These are phyloP conservation scores for Pleurotus cornucopiae DNA, from an alignment of 768 basidiomycete genomes.

Conservation along the genomic window DNA sequence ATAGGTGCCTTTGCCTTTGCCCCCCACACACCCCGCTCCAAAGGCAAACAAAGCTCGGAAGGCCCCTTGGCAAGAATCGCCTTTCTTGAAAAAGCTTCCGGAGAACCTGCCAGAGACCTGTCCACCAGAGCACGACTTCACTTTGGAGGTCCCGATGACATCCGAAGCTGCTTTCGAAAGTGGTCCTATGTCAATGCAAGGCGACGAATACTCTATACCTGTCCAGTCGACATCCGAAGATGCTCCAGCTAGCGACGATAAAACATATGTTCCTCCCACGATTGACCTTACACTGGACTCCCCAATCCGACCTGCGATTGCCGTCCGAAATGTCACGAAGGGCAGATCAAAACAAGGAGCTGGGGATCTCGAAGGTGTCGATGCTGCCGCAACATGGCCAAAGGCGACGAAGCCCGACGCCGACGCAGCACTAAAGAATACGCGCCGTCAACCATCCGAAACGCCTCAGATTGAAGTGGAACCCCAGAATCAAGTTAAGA, in stretches of 20 bases:
- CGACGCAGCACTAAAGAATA: too few species aligned
- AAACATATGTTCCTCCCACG: constrained; percentile 20
- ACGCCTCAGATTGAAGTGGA: too few species aligned
- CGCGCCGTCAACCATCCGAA: too few species aligned
- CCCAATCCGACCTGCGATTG: constrained; percentile 8
- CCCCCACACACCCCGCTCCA: not conserved
- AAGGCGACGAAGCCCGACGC: too few species aligned
- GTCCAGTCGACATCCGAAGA: not conserved
- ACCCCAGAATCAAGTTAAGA: not conserved
- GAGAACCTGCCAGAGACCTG: not conserved
- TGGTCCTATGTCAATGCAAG: not conserved
- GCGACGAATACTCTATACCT: not conserved
- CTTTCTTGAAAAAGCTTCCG: constrained; percentile 11
- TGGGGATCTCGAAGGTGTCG: too few species aligned
- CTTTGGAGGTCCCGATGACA: not conserved
- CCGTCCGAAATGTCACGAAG: not conserved
- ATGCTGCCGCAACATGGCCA: too few species aligned
- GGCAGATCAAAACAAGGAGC: not conserved
- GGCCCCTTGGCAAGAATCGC: constrained; percentile 26
- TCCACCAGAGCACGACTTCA: not conserved
- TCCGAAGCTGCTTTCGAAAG: not conserved
- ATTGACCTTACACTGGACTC: constrained; percentile 42
- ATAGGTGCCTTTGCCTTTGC: too few species aligned
- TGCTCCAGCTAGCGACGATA: not conserved
- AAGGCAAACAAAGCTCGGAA: constrained; percentile 20